phyloP scores from a whole-genome alignment of 306 rosid genomes.

The Cicer arietinum region DNA sequence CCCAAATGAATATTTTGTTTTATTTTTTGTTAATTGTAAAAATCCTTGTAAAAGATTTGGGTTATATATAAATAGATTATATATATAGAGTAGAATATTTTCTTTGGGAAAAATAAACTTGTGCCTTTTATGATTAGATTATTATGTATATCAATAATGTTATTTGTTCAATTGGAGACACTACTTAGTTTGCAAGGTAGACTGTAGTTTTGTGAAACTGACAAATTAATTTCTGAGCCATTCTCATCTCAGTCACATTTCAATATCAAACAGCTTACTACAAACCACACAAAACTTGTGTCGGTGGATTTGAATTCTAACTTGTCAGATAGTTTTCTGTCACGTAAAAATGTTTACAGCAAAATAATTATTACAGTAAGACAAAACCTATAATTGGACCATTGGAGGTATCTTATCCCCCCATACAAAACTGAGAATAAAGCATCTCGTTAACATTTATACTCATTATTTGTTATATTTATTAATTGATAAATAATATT shows the following conservation, averaged over 20 bases:
- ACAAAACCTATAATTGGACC: slow-evolving; percentile 8
- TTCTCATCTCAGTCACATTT: not conserved
- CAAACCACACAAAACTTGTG: not conserved
- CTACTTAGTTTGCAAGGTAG: slow-evolving; percentile 20
- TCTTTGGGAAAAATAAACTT: slow-evolving; percentile 48
- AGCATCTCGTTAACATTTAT: slow-evolving; percentile 10
- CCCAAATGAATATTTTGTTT: slow-evolving; percentile 37
- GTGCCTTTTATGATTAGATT: slow-evolving; percentile 39
- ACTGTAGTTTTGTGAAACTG: slow-evolving; percentile 11
- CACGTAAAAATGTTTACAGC: not conserved
- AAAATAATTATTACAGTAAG: not conserved
- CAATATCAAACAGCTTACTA: not conserved
- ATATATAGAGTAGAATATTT: slow-evolving; percentile 62
- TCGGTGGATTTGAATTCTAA: not conserved
- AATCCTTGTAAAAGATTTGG: slow-evolving; percentile 72
- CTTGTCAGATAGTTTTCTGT: slow-evolving; percentile 3
- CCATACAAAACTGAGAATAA: not conserved
- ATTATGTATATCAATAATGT: slow-evolving; percentile 37
- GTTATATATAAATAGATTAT: slow-evolving; percentile 61
- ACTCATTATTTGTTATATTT: not conserved
- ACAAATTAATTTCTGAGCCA: not conserved
- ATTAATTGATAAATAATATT: too few relatives aligned
- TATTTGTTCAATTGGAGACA: slow-evolving; percentile 30
- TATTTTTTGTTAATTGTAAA: slow-evolving; percentile 56
- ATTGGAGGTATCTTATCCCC: not conserved